Base-by-base conservation (phyloP, 2,329 filamentous ascomycete genomes). In the Pleomassaria siparia region DNA sequence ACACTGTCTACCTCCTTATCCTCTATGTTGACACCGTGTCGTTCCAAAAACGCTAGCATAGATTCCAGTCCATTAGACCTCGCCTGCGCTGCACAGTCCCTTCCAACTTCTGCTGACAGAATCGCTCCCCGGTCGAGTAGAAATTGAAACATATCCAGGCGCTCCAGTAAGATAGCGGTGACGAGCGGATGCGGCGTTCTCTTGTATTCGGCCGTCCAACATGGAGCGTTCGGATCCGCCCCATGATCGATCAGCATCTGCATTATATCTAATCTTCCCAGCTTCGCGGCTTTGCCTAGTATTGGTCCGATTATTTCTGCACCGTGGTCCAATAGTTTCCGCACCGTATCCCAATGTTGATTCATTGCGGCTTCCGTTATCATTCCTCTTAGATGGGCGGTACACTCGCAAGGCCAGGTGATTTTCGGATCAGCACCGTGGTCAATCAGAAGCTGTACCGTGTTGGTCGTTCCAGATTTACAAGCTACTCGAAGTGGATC, bases 141-240 rank as follows among this genome's bases (percentile, higher is more conserved):
- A 25, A 46, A 25, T 18, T 46, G n/a, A 36, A 41, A 46, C 37
- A 46, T 40, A 11, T 25, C 44, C 24, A 16, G 20, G 21, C 29
- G 26, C 22, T 46, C 44, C 3, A 25, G 16, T 5, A n/a, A 10
- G 4, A 41, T 41, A 4, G 44, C 44, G 15, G 24, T 24, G 15
- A 35, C 44, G 11, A 46, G 25, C 6, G 36, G 25, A 22, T 24
- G 16, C 12, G 7, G 21, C 2, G 13, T 3, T 22, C 39, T 25
- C 10, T 3, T 12, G 24, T 29, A 30, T 15, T 40, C 15, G 15
- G 12, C 13, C 8, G 8, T 13, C 13, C 29, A 30, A n/a, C n/a
- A n/a, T n/a, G n/a, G n/a, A n/a, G 29, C 13, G 15, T 40, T 40
- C 7, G 16, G 7, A 43, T 43, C 25, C 9, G 15, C 35, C 21